Conservation (phyloP, 768 basidiomycete species). For the Tylopilus sp. region DNA sequence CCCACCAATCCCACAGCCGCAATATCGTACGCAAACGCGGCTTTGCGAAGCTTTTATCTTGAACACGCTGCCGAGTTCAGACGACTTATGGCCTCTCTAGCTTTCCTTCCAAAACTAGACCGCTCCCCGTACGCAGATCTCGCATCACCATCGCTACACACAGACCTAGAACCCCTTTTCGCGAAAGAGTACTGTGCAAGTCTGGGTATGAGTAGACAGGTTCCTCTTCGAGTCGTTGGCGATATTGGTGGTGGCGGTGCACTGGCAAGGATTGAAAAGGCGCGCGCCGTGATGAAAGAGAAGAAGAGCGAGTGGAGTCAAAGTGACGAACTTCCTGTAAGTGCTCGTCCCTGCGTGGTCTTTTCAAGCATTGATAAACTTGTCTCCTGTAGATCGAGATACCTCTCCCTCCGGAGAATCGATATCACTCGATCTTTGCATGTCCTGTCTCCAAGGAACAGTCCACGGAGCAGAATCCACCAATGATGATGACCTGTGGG, state of each 20-base stretch:
- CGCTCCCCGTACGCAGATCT: slow-evolving; percentile 74
- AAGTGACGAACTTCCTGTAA: slow-evolving; percentile 83
- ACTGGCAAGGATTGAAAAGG: slow-evolving; percentile 89
- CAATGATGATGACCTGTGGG: slow-evolving; percentile 97
- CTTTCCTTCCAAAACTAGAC: slow-evolving; percentile 71
- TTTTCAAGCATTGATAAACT: neutral
- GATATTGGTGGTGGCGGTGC: slow-evolving; percentile 94
- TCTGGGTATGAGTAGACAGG: slow-evolving; percentile 84
- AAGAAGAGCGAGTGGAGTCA: slow-evolving; percentile 91
- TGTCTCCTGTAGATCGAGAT: slow-evolving; percentile 76
- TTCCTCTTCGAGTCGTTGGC: slow-evolving; percentile 83
- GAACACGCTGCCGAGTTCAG: slow-evolving; percentile 62
- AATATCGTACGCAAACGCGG: slow-evolving; percentile 68
- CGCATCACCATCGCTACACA: slow-evolving; percentile 65
- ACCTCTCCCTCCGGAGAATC: slow-evolving; percentile 76
- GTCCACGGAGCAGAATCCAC: slow-evolving; percentile 88
- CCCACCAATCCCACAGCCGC: slow-evolving; percentile 57
- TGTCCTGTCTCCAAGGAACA: slow-evolving; percentile 99
- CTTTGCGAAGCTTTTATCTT: slow-evolving; percentile 60
- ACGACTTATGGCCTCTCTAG: slow-evolving; percentile 65
- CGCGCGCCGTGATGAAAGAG: slow-evolving; percentile 89
- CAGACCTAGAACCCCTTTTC: slow-evolving; percentile 79
- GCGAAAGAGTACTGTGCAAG: slow-evolving; percentile 86
- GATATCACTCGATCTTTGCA: slow-evolving; percentile 96
- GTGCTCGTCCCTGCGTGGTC: slow-evolving; percentile 1